Conservation (phyloP, 225 moss, liverwort and hornwort genomes). For the Anthoceros angustus region DNA sequence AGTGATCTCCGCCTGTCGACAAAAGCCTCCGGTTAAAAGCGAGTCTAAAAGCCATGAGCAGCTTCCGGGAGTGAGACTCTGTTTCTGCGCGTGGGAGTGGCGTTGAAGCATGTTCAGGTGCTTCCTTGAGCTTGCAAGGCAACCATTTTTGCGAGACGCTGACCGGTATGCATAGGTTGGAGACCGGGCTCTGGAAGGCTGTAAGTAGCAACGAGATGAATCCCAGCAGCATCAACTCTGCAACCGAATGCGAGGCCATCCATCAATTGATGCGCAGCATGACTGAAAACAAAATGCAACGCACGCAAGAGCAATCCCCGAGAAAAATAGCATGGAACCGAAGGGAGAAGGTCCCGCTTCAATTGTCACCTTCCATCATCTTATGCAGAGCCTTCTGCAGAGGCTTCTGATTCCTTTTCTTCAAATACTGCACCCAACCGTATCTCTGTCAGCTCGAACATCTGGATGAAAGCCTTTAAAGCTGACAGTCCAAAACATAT, state of each 20-base stretch:
- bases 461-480: neutral
- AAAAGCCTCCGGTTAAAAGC: conserved; percentile 3
- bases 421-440: conserved; percentile 49
- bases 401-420: conserved; percentile 35
- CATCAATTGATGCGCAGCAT: neutral
- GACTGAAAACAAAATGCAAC: neutral
- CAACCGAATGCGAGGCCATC: neutral
- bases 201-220: conserved; percentile 79
- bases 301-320: neutral
- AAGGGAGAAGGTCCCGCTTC: neutral
- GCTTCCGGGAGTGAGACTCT: neutral
- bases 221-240: conserved; percentile 84
- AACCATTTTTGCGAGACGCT: conserved; percentile 33
- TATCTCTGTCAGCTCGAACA: neutral
- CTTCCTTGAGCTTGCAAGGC: conserved; percentile 19
- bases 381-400: conserved; percentile 47
- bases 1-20: neutral
- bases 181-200: conserved; percentile 36
- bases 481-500: neutral
- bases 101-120: neutral
- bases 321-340: neutral
- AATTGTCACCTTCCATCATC: conserved; percentile 56
- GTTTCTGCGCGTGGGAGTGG: neutral
- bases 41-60: neutral
- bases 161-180: conserved; percentile 45